Conservation (phyloP, 768 basidiomycete genomes). For the Trametopsis cervina region DNA sequence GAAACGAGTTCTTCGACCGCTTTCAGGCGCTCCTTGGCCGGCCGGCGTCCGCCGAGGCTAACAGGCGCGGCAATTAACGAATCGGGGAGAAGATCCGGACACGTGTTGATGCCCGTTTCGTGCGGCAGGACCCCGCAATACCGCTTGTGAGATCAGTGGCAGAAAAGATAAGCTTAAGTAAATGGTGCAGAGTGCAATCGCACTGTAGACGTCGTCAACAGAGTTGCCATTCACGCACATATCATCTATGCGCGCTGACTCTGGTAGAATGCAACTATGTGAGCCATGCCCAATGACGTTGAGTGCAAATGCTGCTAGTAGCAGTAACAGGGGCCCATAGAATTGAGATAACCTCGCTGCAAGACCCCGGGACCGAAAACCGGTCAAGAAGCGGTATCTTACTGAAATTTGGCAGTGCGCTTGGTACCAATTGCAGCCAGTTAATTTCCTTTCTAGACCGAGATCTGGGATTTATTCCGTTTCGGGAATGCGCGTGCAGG, state of each 20-base stretch:
- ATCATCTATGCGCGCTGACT: too few species aligned
- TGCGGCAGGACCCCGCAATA: slow-evolving; percentile 4
- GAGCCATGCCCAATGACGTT: too few species aligned
- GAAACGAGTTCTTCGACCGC: too few species aligned
- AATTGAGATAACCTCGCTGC: not conserved
- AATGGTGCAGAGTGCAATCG: too few species aligned
- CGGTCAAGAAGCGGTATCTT: not conserved
- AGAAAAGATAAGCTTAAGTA: too few species aligned
- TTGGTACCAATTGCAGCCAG: not conserved
- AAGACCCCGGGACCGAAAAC: not conserved
- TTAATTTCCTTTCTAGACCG: not conserved
- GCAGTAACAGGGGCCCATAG: not conserved
- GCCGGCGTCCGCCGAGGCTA: too few species aligned
- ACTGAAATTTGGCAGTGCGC: not conserved
- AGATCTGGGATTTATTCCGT: not conserved
- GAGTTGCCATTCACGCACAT: not conserved
- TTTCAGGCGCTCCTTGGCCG: too few species aligned
- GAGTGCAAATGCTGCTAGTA: not conserved
- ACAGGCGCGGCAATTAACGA: slow-evolving; percentile 8
- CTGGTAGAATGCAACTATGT: too few species aligned
- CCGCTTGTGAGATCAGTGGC: too few species aligned
- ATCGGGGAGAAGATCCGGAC: slow-evolving; percentile 6
- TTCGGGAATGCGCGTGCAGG: not conserved
- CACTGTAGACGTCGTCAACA: too few species aligned
- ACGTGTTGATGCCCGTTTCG: slow-evolving; percentile 9